These are phyloP conservation scores for Ophiostoma sp. DNA, from an alignment of 2,329 filamentous ascomycete species.

Conservation along the genomic window DNA sequence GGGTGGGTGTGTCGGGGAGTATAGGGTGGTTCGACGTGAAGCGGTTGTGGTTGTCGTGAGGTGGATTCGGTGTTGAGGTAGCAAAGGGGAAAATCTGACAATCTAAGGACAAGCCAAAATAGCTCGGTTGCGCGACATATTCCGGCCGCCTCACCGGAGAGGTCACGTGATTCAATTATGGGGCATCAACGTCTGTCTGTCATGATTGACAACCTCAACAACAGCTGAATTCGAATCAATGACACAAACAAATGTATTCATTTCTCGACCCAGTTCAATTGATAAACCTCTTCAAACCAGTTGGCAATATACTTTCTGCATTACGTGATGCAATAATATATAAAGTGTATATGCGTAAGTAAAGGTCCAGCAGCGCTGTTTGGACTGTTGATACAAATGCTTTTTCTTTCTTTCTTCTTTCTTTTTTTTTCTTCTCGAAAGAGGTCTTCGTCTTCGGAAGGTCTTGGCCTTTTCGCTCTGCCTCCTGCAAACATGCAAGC, in stretches of 20 bases:
- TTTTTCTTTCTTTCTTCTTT: slow-evolving; percentile 14
- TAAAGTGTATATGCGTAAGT: neutral
- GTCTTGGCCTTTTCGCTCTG: slow-evolving; percentile 7
- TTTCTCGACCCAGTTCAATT: neutral
- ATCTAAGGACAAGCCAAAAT: slow-evolving; percentile 21
- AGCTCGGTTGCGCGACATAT: slow-evolving; percentile 26
- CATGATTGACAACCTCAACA: too few species aligned
- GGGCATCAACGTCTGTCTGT: neutral
- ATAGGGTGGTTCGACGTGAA: slow-evolving; percentile 1
- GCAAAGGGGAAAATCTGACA: slow-evolving; percentile 23
- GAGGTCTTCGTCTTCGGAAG: neutral
- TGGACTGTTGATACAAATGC: slow-evolving; percentile 26
- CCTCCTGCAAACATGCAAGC: slow-evolving; percentile 11
- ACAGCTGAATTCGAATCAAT: too few species aligned
- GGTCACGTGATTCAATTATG: slow-evolving; percentile 20
- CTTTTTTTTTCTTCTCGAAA: neutral
- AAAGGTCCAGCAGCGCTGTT: neutral
- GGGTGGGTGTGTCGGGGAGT: slow-evolving; percentile 17
- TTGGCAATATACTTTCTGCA: too few species aligned
- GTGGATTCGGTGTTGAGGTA: slow-evolving; percentile 24
- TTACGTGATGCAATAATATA: neutral
- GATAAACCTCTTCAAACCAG: neutral
- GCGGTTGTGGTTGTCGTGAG: slow-evolving; percentile 31
- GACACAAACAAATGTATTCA: too few species aligned
- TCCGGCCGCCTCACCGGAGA: slow-evolving; percentile 17